Conservation (phyloP, 345 rosid genomes). For the Rhodomyrtus tomentosa region DNA sequence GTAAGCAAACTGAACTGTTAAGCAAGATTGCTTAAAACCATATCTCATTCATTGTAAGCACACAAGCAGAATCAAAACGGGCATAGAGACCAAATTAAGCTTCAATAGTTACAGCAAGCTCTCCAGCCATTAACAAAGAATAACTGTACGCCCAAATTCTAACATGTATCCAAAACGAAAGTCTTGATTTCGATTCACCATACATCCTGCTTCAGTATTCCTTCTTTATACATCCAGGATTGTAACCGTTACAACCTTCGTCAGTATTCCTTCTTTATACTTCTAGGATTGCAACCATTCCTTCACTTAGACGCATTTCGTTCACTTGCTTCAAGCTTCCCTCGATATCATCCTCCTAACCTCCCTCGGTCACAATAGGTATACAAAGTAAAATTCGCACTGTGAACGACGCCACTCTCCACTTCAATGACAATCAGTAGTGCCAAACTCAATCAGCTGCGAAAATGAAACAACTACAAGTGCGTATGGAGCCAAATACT, state of each 20-base stretch:
- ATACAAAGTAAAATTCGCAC: background rate
- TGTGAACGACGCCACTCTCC: background rate
- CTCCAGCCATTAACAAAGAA: background rate
- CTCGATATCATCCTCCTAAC: background rate
- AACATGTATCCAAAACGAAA: background rate
- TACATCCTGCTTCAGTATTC: background rate
- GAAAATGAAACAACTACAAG: background rate
- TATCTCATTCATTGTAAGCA: background rate
- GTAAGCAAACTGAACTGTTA: background rate
- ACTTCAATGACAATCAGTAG: background rate
- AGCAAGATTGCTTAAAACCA: background rate
- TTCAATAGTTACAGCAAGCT: background rate
- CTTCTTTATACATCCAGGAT: background rate
- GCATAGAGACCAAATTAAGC: background rate
- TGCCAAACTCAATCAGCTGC: background rate
- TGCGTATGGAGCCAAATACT: background rate
- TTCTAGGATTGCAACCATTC: background rate
- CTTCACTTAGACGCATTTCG: background rate
- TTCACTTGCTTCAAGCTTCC: background rate
- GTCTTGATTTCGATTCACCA: background rate
- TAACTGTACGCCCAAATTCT: too few relatives aligned
- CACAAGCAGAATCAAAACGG: background rate
- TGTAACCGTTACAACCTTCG: background rate
- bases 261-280: background rate
- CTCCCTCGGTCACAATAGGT: background rate